Conservation (phyloP, 2,329 filamentous ascomycete species). For the Metarhizium rileyi region DNA sequence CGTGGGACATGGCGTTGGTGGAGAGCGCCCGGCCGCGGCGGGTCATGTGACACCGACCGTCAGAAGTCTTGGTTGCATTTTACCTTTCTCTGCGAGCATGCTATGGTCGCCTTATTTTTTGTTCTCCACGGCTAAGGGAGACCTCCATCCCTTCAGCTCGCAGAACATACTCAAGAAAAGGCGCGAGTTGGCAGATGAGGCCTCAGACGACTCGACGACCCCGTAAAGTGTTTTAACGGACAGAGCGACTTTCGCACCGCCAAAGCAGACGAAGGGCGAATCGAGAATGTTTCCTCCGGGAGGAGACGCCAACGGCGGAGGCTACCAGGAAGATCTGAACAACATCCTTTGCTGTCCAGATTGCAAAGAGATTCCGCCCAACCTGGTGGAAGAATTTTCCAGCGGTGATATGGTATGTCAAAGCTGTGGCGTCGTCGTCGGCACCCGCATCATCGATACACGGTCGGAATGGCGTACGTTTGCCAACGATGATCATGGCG, state of each 20-base stretch:
- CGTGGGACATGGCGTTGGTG: no score
- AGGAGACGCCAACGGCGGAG: slow-evolving; percentile 20
- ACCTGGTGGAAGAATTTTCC: slow-evolving; percentile 86
- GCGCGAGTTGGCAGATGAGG: slow-evolving; percentile 22
- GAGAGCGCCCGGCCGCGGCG: no score
- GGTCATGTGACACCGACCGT: slow-evolving; percentile 25
- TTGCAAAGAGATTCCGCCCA: slow-evolving; percentile 85
- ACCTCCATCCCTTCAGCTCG: slow-evolving; percentile 11
- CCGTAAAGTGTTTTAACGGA: slow-evolving; percentile 29
- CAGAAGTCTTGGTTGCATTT: slow-evolving; percentile 70
- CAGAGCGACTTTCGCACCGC: slow-evolving; percentile 33
- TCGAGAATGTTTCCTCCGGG: slow-evolving; percentile 37
- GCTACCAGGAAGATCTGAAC: slow-evolving; percentile 68
- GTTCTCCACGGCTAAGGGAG: slow-evolving; percentile 17
- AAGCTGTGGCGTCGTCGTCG: slow-evolving; percentile 83
- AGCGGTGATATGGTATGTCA: slow-evolving; percentile 88
- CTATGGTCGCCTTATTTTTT: slow-evolving; percentile 32
- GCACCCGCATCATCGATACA: slow-evolving; percentile 86
- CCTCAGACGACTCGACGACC: slow-evolving; percentile 24
- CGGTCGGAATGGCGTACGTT: slow-evolving; percentile 98
- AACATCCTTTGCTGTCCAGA: slow-evolving; percentile 80
- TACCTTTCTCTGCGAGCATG: slow-evolving; percentile 55
- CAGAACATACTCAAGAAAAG: slow-evolving; percentile 22
- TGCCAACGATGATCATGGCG: slow-evolving; percentile 93
- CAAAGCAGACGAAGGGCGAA: slow-evolving; percentile 29